Percentiles rank a stretch among this genome's conserved stretches.
Evolutionary conservation across 2,329 filamentous ascomycete genomes (phyloP).

Genomic region (Epichloe typhina): DNA sequence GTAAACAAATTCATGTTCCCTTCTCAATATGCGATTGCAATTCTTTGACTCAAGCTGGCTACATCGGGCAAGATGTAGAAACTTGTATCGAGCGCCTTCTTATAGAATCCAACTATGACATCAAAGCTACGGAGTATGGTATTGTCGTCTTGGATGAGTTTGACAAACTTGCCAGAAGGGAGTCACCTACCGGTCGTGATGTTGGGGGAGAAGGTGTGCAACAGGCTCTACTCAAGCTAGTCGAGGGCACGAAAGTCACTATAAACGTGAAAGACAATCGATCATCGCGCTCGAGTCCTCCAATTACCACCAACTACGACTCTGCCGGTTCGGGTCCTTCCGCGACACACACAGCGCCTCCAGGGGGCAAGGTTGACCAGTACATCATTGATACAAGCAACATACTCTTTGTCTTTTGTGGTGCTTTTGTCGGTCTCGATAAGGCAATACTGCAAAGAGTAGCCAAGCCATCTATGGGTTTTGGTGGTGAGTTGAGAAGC

Average conservation of each 20-base stretch:
- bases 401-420: conserved; percentile 93
- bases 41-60: conserved; percentile 89
- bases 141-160: conserved; percentile 96
- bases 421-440: conserved; percentile 85
- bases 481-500: conserved; percentile 69
- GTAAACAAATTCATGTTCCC: conserved; percentile 84
- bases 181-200: conserved; percentile 79
- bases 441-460: conserved; percentile 81
- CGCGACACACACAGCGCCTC: conserved; percentile 31
- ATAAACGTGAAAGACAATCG: conserved; percentile 75
- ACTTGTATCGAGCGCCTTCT: conserved; percentile 83
- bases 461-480: conserved; percentile 74
- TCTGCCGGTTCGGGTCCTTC: conserved; percentile 29
- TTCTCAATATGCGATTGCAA: conserved; percentile 95
- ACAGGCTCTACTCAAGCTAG: conserved; percentile 87
- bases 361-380: conserved; percentile 42
- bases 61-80: conserved; percentile 97
- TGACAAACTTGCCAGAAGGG: conserved; percentile 87
- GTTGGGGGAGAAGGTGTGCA: conserved; percentile 95
- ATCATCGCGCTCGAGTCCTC: conserved; percentile 38
- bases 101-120: conserved; percentile 80
- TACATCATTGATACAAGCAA: conserved; percentile 83
- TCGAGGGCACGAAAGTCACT: conserved; percentile 89
- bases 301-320: conserved; percentile 40
- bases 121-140: conserved; percentile 71